These are phyloP conservation scores for Fusarium domesticum DNA, from an alignment of 2,329 filamentous ascomycete genomes.

Conservation along the genomic window DNA sequence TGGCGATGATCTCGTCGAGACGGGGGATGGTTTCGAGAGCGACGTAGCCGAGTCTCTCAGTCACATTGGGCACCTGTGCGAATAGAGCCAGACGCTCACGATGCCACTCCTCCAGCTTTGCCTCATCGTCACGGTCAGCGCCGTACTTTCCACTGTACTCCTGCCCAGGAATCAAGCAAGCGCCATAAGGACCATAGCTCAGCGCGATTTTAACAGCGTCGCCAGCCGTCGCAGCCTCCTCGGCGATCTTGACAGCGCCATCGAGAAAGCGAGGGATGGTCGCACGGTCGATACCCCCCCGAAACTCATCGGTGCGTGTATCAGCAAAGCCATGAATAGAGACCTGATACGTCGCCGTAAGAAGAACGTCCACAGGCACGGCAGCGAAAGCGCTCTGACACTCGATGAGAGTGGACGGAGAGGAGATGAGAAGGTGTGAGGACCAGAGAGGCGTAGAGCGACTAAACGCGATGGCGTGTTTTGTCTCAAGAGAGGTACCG, in stretches of 20 bases:
- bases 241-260: slow-evolving; percentile 44
- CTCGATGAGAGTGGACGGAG: slow-evolving; percentile 47
- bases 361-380: slow-evolving; percentile 59
- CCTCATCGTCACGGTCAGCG: slow-evolving; percentile 40
- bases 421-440: slow-evolving; percentile 59
- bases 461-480: slow-evolving; percentile 52
- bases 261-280: slow-evolving; percentile 42
- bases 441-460: slow-evolving; percentile 62
- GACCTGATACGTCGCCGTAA: slow-evolving; percentile 67
- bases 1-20: slow-evolving; percentile 59
- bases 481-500: slow-evolving; percentile 62
- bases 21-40: slow-evolving; percentile 66
- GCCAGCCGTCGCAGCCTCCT: slow-evolving; percentile 29
- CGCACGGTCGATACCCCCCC: slow-evolving; percentile 41
- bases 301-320: slow-evolving; percentile 43
- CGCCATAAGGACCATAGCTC: slow-evolving; percentile 64
- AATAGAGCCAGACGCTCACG: slow-evolving; percentile 52
- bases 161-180: slow-evolving; percentile 62
- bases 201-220: slow-evolving; percentile 46
- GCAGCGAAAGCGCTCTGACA: slow-evolving; percentile 56
- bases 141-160: slow-evolving; percentile 65
- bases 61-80: slow-evolving; percentile 35
- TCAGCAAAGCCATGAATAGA: slow-evolving; percentile 54
- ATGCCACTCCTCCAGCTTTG: slow-evolving; percentile 56
- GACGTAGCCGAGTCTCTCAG: slow-evolving; percentile 48